Base-by-base conservation (phyloP, 1,284 basidiomycete species). In the Cystobasidium sp. region DNA sequence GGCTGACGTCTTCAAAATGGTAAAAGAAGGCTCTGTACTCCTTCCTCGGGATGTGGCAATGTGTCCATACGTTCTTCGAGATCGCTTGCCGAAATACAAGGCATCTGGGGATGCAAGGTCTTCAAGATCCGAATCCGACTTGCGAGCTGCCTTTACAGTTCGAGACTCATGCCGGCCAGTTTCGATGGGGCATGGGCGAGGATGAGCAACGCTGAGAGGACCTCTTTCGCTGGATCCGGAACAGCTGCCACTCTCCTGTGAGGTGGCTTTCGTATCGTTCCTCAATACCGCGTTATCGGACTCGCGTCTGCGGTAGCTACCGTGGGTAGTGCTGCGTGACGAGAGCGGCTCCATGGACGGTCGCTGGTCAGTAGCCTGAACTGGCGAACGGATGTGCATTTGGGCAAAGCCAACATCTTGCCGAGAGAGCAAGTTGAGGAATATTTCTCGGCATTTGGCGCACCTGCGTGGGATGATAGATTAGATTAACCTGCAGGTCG, bases 51-150 rank as follows among this genome's bases (percentile, higher is more conserved):
- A 43, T 18, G 20, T 41, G n/a, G 24, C 44, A 14, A 46, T 41
- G 12, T 22, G 10, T 44, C 44, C 61, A 49, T 63, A 63, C 12
- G 44, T 24, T 49, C 46, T 22, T 18, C 61, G 61, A 63, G 61
- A 47, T 41, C 61, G 61, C 44, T 63, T 63, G 44, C 61, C 61
- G 51, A 71, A 71, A 47, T 71, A 71, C 47, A 71, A 47, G 5
- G 59, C 69, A 46, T 71, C 69, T 20, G 69, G 69, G 6, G 68
- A 70, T 24, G 43, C 46, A n/a, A 31, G 58, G 37, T 70, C 68
- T 9, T 47, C 39, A 4, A 43, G 14, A 9, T 62, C 68, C 5
- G 46, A 18, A 6, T 47, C 46, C 31, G 49, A 24, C 47, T 41
- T 53, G 18, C 64, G 44, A 4, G 22, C 9, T 14, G 12, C n/a